Evolutionary conservation across 75 land plant genomes (phyloP), one percentile per base, ranked within the genome.

Genomic region (Pseudotsuga menziesii): DNA sequence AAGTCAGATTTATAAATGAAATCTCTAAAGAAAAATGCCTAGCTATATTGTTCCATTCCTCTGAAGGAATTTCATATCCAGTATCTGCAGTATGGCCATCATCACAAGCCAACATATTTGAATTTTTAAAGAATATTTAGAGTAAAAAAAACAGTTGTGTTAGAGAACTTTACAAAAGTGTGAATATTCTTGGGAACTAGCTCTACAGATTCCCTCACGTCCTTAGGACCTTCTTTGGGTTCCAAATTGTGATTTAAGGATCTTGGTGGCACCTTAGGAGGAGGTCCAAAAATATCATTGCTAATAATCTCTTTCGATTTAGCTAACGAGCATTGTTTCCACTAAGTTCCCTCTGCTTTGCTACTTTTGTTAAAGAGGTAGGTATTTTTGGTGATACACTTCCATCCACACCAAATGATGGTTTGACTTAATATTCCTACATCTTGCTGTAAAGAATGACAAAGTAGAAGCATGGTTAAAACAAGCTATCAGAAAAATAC

Each of bases 311-410:
- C 98, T 79, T 91, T 93, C 72, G 73, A 79, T 79, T 95, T 95
- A 22, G 91, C 90, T 80, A 86, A 74, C 20, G 98, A 95, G 9
- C 88, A 57, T 22, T 79, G 86, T 82, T 91, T n/a, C 98, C 98
- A 84, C 96, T 95, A 11, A 95, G 87, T 81, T 95, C 98, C 41
- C 83, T 83, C 88, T 93, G 98, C 77, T 95, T 95, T 62, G 97
- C 98, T n/a, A 95, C 94, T 82, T 95, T 97, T 17, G 92, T 80
- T 7, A 95, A 20, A 17, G 97, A 84, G 19, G 85, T 83, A 25
- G 97, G 92, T 83, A 91, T 93, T 80, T 91, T 95, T 0, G 94
- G 94, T 39, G 97, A 84, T n/a, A 90, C 67, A 75, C 76, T 77
- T 59, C 79, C 97, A n/a, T 88, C 98, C 64, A 78, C 85, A 74